These are phyloP conservation scores for Termitomyces sp. DNA, from an alignment of 768 basidiomycete species.

Conservation along the genomic window DNA sequence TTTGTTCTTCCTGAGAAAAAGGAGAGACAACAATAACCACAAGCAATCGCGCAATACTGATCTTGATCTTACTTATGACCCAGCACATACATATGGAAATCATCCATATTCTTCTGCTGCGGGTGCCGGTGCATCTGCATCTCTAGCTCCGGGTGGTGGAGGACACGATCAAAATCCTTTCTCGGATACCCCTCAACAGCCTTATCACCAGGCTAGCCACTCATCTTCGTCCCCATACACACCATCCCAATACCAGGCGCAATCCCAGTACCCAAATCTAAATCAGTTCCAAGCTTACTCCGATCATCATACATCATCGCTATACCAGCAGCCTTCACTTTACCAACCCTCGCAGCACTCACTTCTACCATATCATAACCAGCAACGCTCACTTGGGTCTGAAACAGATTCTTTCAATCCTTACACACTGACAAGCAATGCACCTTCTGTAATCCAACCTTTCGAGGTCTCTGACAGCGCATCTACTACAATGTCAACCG, in stretches of 20 bases:
- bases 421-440: conserved; percentile 12
- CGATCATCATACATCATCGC: conserved; percentile 15
- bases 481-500: conserved; percentile 26
- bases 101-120: conserved; percentile 26
- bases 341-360: conserved; percentile 8
- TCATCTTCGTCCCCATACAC: not conserved
- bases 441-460: conserved; percentile 17
- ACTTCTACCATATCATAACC: conserved; percentile 17
- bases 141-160: conserved; percentile 3
- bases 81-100: conserved; percentile 14
- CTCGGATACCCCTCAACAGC: conserved; percentile 15
- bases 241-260: conserved; percentile 1
- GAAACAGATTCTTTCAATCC: conserved; percentile 21
- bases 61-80: conserved; percentile 34
- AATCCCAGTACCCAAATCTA: conserved; percentile 5
- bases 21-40: conserved; percentile 18
- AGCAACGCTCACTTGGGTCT: conserved; percentile 14
- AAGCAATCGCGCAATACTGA: conserved; percentile 25
- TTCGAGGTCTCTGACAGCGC: conserved; percentile 15
- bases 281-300: conserved; percentile 13
- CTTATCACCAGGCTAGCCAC: conserved; percentile 12
- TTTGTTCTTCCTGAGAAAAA: conserved; percentile 43
- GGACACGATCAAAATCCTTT: conserved; percentile 18
- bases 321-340: conserved; percentile 15
- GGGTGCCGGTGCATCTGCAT: conserved; percentile 9